Evolutionary conservation across 139 green algal genomes (phyloP).

Genomic region (Chlamydomonas sp.): DNA sequence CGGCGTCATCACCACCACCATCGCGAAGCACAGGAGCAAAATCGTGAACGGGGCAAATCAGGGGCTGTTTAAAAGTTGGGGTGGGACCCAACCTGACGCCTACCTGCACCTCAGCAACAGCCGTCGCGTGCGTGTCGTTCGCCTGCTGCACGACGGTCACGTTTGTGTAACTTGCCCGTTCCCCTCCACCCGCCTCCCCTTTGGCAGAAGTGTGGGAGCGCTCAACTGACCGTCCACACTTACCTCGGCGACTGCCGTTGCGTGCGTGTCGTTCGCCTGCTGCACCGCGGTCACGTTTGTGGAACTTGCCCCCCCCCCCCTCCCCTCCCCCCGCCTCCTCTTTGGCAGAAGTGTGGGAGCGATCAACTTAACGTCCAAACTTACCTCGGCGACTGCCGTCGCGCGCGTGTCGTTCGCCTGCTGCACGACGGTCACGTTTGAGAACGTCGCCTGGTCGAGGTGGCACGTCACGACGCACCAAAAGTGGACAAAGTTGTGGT

Average conservation of each 20-base stretch:
- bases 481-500: slow-evolving; percentile 85
- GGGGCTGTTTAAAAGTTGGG: neutral
- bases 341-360: neutral
- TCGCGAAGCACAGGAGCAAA: too few relatives aligned
- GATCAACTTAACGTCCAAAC: neutral
- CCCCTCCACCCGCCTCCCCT: neutral
- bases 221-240: neutral
- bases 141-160: slow-evolving; percentile 56
- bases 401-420: slow-evolving; percentile 26
- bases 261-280: slow-evolving; percentile 28
- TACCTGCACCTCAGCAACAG: slow-evolving; percentile 32
- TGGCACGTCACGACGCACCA: slow-evolving; percentile 68
- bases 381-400: slow-evolving; percentile 42
- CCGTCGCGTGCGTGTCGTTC: slow-evolving; percentile 28
- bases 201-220: neutral
- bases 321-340: neutral
- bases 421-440: slow-evolving; percentile 66
- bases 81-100: neutral
- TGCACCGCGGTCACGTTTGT: slow-evolving; percentile 66
- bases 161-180: slow-evolving; percentile 53
- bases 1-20: too few relatives aligned
- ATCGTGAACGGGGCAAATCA: too few relatives aligned
- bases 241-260: slow-evolving; percentile 42
- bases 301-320: slow-evolving; percentile 31
- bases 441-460: slow-evolving; percentile 72